Conservation (phyloP, 2,329 filamentous ascomycete genomes). For the Hyphodiscus sp. region DNA sequence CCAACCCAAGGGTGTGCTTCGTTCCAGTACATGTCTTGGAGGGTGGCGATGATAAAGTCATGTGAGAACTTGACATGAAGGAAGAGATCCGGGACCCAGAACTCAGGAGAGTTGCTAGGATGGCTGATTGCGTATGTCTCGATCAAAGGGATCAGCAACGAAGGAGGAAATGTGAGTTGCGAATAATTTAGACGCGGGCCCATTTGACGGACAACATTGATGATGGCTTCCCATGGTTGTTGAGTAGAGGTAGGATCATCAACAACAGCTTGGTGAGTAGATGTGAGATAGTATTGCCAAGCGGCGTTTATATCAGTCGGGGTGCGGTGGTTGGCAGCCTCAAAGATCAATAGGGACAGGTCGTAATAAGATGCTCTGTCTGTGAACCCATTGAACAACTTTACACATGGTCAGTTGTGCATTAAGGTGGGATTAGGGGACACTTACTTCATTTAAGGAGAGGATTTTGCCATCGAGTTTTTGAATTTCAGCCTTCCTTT, state of each 20-base stretch:
- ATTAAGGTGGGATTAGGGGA: neutral
- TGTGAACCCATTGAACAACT: constrained; percentile 91
- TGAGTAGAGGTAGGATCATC: constrained; percentile 34
- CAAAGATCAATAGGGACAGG: constrained; percentile 86
- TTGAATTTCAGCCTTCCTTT: constrained; percentile 56
- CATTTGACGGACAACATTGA: constrained; percentile 56
- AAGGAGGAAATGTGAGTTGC: constrained; percentile 60
- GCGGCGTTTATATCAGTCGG: constrained; percentile 75
- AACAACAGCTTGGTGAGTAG: constrained; percentile 50
- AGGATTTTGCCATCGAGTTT: constrained; percentile 74
- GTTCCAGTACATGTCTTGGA: constrained; percentile 62
- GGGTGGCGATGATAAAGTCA: constrained; percentile 53
- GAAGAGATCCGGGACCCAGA: constrained; percentile 52
- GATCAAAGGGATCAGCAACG: constrained; percentile 53
- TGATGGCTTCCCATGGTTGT: constrained; percentile 64
- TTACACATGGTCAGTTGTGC: constrained; percentile 15
- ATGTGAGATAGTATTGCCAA: constrained; percentile 76
- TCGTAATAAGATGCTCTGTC: constrained; percentile 92
- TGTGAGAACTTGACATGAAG: constrained; percentile 54
- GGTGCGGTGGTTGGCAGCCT: constrained; percentile 85
- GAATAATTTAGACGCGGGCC: constrained; percentile 59
- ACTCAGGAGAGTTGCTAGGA: constrained; percentile 44
- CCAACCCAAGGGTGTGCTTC: constrained; percentile 60
- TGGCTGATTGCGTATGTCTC: constrained; percentile 56
- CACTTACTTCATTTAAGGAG: constrained; percentile 66